phyloP scores from a whole-genome alignment of 331 rosid species.

The Pyrus hybrid region DNA sequence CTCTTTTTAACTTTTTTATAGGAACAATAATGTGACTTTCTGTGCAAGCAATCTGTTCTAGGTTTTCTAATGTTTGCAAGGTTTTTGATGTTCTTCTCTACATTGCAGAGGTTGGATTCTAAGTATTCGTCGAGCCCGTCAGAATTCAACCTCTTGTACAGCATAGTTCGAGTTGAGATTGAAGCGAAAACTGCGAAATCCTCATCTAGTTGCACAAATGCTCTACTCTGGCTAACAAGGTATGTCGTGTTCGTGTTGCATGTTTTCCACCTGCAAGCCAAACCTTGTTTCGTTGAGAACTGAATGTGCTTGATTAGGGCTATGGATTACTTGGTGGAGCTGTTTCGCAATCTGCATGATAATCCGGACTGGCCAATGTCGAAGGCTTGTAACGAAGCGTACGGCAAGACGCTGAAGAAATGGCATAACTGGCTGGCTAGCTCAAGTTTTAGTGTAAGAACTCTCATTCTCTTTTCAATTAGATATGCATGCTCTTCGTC shows the following conservation, averaged over 20 bases:
- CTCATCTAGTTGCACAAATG: slow-evolving; percentile 16
- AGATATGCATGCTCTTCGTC: background rate
- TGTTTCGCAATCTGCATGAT: background rate
- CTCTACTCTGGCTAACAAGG: slow-evolving; percentile 15
- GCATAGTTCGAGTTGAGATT: background rate
- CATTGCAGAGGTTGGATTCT: slow-evolving; percentile 6
- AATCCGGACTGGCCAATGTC: slow-evolving; percentile 7
- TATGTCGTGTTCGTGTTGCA: background rate
- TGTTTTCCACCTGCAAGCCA: background rate
- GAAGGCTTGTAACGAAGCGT: slow-evolving; percentile 7
- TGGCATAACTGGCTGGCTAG: slow-evolving; percentile 1
- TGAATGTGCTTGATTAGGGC: background rate
- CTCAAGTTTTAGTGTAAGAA: slow-evolving; percentile 12
- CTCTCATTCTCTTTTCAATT: background rate
- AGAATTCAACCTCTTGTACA: slow-evolving; percentile 2
- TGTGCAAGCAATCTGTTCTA: background rate
- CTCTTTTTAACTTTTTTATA: background rate
- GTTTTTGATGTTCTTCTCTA: background rate
- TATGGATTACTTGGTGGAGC: slow-evolving; percentile 20
- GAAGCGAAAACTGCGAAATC: slow-evolving; percentile 3
- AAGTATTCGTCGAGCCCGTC: background rate
- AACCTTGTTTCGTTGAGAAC: background rate
- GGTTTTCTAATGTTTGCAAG: background rate
- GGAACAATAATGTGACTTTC: background rate
- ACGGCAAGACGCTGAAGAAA: slow-evolving; percentile 4